These are phyloP conservation scores for Trichoderma reesei DNA, from an alignment of 495 filamentous ascomycete species.

Conservation along the genomic window DNA sequence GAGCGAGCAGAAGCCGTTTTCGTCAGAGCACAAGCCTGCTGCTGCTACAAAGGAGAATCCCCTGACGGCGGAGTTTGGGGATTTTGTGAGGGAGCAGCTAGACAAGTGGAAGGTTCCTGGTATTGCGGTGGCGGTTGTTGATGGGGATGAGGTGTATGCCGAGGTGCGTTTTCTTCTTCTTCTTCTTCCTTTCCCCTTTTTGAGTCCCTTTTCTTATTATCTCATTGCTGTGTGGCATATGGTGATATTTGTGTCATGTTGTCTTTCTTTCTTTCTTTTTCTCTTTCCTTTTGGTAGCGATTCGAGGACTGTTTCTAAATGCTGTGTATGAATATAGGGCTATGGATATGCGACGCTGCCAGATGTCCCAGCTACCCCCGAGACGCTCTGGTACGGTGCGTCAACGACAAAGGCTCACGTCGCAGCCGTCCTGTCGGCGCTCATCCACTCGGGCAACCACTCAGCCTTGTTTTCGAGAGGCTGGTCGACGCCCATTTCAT, in stretches of 20 bases:
- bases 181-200: too few relatives aligned
- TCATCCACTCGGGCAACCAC: slow-evolving; percentile 32
- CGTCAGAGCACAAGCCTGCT: neutral
- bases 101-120: slow-evolving; percentile 43
- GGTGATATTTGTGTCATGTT: too few relatives aligned
- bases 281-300: too few relatives aligned
- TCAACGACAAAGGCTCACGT: slow-evolving; percentile 52
- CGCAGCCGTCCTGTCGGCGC: slow-evolving; percentile 36
- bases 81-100: slow-evolving; percentile 27
- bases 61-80: slow-evolving; percentile 28
- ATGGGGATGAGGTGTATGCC: slow-evolving; percentile 32
- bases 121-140: slow-evolving; percentile 37
- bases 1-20: neutral
- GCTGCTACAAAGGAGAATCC: slow-evolving; percentile 12
- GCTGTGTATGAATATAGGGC: slow-evolving; percentile 25
- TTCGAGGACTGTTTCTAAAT: too few relatives aligned
- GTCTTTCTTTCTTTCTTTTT: too few relatives aligned
- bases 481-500: slow-evolving; percentile 42
- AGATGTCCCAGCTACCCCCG: slow-evolving; percentile 33
- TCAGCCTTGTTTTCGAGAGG: slow-evolving; percentile 14
- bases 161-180: slow-evolving; percentile 25
- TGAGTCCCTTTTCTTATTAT: neutral
- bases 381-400: slow-evolving; percentile 26
- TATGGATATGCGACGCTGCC: slow-evolving; percentile 39
- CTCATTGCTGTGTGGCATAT: neutral